Evolutionary conservation across 2,329 filamentous ascomycete species (phyloP), one percentile per base, ranked within the genome.

Genomic region (Colletotrichum tropicale): DNA sequence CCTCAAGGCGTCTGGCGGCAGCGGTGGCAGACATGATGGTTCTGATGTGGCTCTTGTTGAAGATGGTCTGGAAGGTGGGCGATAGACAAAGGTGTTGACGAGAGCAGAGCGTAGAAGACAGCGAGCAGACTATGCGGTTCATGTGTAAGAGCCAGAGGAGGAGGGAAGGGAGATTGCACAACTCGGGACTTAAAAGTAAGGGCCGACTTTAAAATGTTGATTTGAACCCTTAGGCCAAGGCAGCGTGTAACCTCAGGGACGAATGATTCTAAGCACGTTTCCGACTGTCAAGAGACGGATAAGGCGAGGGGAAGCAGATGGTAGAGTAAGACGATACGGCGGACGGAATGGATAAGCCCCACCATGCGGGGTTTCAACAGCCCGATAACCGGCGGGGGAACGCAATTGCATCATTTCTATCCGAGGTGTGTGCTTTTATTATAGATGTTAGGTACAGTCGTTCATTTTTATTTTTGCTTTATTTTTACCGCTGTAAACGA

Each of bases 1-100:
- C 96, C 81, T 94, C 91, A 76, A 99, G 94, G 87, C 96, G 96
- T 85, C 95, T 94, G 78, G 90, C 90, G 86, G 94, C 92, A 82
- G 94, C 92, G 52, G 95, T 91, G 64, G 89, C 85, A 34, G 87
- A 82, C 88, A 90, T 90, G 67, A 77, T 77, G 77, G 82, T 85
- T 80, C 82, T 67, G 70, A 52, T 28, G 52, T 65, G 26, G 38
- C 5, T 32, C 24, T 38, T 32, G 18, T 26, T 26, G 4, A 64
- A 32, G 8, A 43, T 12, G 62, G 24, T 70, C 56, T 16, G 61
- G 28, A 65, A 28, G 32, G 8, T 32, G 16, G 26, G 74, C 30
- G 52, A 67, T 34, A 70, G 70, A 34, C 69, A 38, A 65, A 58
- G 75, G 7, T 32, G 13, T n/a, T 58, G 62, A 60, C 28, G 55